Percentiles rank a stretch among this genome's conserved stretches.
These are phyloP conservation scores for Ceratocystis ficicola DNA, from an alignment of 2,329 filamentous ascomycete genomes.

Conservation along the genomic window DNA sequence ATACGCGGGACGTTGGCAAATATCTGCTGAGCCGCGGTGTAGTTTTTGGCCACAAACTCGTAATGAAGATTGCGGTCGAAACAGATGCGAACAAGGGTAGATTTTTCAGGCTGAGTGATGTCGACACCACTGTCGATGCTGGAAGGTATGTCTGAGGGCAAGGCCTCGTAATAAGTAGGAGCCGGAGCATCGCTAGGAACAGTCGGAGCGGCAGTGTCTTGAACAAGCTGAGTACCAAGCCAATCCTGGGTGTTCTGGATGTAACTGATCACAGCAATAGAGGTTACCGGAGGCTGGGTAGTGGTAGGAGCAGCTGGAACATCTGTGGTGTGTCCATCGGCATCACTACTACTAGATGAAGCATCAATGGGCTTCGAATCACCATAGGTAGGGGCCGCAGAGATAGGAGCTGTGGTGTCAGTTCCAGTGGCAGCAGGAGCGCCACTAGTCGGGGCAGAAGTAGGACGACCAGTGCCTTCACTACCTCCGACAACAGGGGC, in stretches of 20 bases:
- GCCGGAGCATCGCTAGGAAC: conserved; percentile 22
- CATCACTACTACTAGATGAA: conserved; percentile 6
- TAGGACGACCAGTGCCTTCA: conserved; percentile 13
- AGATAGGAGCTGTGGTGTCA: conserved; percentile 17
- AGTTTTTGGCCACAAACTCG: conserved; percentile 60
- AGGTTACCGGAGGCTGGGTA: conserved; percentile 24
- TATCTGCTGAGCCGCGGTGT: conserved; percentile 68
- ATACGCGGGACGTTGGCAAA: conserved; percentile 66
- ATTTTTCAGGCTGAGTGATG: conserved; percentile 49
- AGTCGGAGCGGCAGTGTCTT: conserved; percentile 23
- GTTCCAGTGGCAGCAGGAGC: conserved; percentile 21
- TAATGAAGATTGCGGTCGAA: conserved; percentile 77
- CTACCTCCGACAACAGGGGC: conserved; percentile 18
- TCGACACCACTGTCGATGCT: conserved; percentile 57
- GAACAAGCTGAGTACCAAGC: conserved; percentile 22
- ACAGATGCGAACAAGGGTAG: conserved; percentile 66
- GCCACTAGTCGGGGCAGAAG: conserved; percentile 19
- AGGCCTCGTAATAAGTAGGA: conserved; percentile 33
- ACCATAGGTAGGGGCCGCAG: neutral
- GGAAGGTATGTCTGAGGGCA: conserved; percentile 58
- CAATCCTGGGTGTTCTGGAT: conserved; percentile 21
- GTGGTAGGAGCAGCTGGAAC: conserved; percentile 23
- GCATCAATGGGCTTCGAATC: neutral
- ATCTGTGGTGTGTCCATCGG: conserved; percentile 2
- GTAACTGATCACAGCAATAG: conserved; percentile 20